Evolutionary conservation across 371 early-diverging fungal species (phyloP), one percentile per base, ranked within the genome.

Genomic region (Syncephalastrum contaminatum): DNA sequence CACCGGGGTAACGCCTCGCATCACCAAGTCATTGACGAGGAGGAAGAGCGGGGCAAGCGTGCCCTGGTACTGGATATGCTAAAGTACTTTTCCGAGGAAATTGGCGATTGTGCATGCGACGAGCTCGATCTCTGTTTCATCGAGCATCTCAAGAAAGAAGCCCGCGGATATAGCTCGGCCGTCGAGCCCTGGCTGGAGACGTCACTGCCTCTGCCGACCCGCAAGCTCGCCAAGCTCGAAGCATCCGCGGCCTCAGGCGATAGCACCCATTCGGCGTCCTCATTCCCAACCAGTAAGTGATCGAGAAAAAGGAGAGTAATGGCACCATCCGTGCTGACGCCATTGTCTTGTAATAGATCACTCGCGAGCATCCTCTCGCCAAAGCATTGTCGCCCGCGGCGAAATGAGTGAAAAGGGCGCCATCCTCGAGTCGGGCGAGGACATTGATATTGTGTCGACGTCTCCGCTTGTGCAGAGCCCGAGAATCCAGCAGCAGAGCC

Each of bases 21-120:
- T 8, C 53, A 54, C 25, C 59, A 56, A 40, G 56, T 55, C 5
- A 51, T 75, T 58, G 62, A 58, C 58, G 57, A 69, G 59, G 49
- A 60, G 48, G 69, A 70, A 24, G 63, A 63, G 22, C 66, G 63
- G 2, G 60, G 78, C 19, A 63, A 65, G 44, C 46, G 74, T 50
- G 54, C 56, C 1, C 49, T 71, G 1, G 53, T 82, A n/a, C 70
- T 70, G 54, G 66, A 70, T 12, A 56, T 77, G 67, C 43, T 72
- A 42, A 40, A 46, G 16, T 20, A 61, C 53, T 55, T 59, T n/a
- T 18, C 48, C 16, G 13, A 58, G 44, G 69, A 67, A 36, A 58
- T 73, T 67, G 71, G 79, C 50, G 64, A 66, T 50, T 62, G 75
- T 75, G 69, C 81, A 54, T 77, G 81, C 60, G 51, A 65, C 58